Conservation (phyloP, 164 flowering plant species). For the Annona squamosa region DNA sequence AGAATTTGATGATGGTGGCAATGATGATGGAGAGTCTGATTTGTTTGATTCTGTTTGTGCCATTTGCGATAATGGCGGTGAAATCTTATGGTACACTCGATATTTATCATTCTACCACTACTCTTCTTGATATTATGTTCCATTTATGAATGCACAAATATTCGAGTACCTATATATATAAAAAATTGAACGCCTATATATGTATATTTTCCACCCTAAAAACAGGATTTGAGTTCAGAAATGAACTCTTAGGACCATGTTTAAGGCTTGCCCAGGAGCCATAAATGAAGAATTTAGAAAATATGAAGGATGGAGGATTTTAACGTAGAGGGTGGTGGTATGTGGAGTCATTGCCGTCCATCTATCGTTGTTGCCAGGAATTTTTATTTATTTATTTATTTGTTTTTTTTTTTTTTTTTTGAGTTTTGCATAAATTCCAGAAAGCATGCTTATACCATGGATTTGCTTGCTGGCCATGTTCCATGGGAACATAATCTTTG, state of each 20-base stretch:
- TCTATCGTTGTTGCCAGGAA: too few species aligned
- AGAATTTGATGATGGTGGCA: conserved; percentile 16
- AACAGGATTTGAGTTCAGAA: not conserved
- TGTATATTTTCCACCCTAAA: not conserved
- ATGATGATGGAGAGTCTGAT: conserved; percentile 30
- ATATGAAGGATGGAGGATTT: not conserved
- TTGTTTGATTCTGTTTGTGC: conserved; percentile 69
- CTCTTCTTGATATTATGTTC: not conserved
- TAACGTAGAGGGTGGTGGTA: too few species aligned
- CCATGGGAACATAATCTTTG: too few species aligned
- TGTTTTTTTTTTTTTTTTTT: too few species aligned
- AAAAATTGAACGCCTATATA: too few species aligned
- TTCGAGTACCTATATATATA: not conserved
- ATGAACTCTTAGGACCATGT: not conserved
- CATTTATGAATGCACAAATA: not conserved
- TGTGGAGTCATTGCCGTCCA: too few species aligned
- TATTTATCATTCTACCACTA: not conserved
- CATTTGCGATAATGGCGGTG: conserved; percentile 86
- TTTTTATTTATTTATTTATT: too few species aligned
- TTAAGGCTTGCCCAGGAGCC: not conserved
- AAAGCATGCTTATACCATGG: too few species aligned
- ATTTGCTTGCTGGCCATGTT: too few species aligned
- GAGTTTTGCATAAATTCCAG: too few species aligned
- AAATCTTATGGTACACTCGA: conserved; percentile 47
- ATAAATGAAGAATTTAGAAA: not conserved